Conservation (phyloP, 768 basidiomycete species). For the Trametes cingulata region DNA sequence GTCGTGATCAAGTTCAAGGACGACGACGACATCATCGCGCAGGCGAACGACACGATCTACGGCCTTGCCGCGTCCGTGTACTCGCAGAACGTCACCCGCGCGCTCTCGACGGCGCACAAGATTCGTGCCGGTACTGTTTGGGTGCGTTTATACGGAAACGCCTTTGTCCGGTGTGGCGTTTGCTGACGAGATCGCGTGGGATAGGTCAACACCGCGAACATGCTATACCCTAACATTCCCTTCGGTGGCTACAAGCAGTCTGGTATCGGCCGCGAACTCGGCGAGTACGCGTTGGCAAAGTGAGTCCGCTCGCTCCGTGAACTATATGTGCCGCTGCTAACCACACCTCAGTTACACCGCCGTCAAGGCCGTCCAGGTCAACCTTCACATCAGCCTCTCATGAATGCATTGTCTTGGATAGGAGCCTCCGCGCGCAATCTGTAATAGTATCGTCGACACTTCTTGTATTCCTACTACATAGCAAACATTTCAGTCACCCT, state of each 20-base stretch:
- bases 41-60: constrained; percentile 86
- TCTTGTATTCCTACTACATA: constrained; percentile 7
- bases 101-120: constrained; percentile 67
- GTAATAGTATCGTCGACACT: background rate
- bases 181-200: background rate
- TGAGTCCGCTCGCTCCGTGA: constrained; percentile 17
- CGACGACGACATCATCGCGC: constrained; percentile 61
- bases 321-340: background rate
- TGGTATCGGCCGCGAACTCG: constrained; percentile 69
- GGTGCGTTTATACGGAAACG: constrained; percentile 38
- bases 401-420: background rate
- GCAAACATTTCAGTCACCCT: too few species aligned
- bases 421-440: background rate
- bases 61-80: constrained; percentile 90
- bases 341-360: constrained; percentile 46
- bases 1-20: constrained; percentile 66
- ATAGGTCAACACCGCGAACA: constrained; percentile 47
- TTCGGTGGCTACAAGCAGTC: constrained; percentile 78
- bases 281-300: constrained; percentile 53
- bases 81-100: constrained; percentile 74
- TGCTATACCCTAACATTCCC: constrained; percentile 51
- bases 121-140: constrained; percentile 84
- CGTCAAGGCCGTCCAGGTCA: constrained; percentile 65
- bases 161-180: too few species aligned
- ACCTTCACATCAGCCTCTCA: constrained; percentile 36